A percentile compares a stretch with the other conserved stretches of the same genome.
Conservation (phyloP, 2,329 filamentous ascomycete genomes). For the Phyllosticta capitalensis region DNA sequence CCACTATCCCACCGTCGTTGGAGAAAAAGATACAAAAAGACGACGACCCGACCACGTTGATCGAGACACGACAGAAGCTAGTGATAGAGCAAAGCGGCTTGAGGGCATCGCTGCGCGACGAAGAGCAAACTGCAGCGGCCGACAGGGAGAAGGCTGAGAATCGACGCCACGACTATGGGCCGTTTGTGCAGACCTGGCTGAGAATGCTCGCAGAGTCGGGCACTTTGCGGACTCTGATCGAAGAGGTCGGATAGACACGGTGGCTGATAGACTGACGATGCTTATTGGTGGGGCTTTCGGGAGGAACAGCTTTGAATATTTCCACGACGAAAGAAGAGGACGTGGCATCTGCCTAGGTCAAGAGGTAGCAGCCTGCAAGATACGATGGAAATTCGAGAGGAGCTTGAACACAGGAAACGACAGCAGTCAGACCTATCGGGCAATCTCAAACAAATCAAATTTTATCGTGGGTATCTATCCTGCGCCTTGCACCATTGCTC, state of each 20-base stretch:
- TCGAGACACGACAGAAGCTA: constrained; percentile 16
- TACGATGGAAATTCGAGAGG: no score
- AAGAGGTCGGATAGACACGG: constrained; percentile 2
- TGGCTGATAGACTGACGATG: not conserved
- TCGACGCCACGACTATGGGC: constrained; percentile 58
- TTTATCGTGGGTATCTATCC: not conserved
- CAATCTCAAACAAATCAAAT: not conserved
- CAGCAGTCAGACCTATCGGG: not conserved
- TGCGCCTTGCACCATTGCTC: not conserved
- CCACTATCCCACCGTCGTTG: constrained; percentile 14
- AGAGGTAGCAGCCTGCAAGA: no score
- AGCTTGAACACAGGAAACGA: no score
- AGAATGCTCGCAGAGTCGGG: constrained; percentile 57
- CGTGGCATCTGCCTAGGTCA: not conserved
- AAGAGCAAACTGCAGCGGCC: constrained; percentile 36
- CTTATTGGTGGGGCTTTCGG: not conserved
- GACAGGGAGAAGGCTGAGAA: constrained; percentile 44
- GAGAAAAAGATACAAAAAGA: constrained; percentile 14
- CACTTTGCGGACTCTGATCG: constrained; percentile 2
- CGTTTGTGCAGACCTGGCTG: constrained; percentile 60
- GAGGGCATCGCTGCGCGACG: constrained; percentile 40
- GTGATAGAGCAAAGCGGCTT: constrained; percentile 34
- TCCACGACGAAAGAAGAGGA: not conserved
- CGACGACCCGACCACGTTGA: constrained; percentile 16
- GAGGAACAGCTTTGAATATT: not conserved